phyloP scores from a whole-genome alignment of 192 early-diverging fungal species.

The Pilobolus umbonatus region DNA sequence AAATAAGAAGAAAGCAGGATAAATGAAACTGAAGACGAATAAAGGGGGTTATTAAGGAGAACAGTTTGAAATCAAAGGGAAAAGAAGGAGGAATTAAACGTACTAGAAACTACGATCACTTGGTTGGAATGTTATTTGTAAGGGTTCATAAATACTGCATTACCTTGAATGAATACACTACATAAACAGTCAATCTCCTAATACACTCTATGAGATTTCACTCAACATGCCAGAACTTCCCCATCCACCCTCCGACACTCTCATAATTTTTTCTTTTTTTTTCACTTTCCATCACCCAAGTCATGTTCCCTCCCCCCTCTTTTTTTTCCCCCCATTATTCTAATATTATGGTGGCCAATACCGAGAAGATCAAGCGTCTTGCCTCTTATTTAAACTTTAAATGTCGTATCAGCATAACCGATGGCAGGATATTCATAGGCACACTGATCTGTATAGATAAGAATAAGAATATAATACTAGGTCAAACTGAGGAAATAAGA shows the following conservation, averaged over 20 bases:
- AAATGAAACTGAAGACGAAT: background rate
- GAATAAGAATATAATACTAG: constrained; percentile 67
- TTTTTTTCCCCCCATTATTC: too few species aligned
- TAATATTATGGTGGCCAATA: constrained; percentile 22
- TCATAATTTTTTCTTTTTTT: background rate
- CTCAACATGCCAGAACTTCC: background rate
- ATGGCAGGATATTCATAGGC: constrained; percentile 65
- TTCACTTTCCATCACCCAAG: background rate
- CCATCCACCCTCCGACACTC: background rate
- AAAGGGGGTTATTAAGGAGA: background rate
- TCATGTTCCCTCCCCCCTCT: background rate
- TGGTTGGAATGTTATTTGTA: too few species aligned
- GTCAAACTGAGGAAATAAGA: constrained; percentile 60
- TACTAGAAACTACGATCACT: too few species aligned
- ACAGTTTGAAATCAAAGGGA: background rate
- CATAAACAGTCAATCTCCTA: too few species aligned
- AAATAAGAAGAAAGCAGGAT: constrained; percentile 9
- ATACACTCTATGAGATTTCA: too few species aligned
- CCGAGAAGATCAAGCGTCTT: constrained; percentile 40
- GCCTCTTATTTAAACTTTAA: constrained; percentile 48
- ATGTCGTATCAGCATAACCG: constrained; percentile 53
- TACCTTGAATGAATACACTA: too few species aligned
- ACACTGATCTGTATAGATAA: constrained; percentile 73
- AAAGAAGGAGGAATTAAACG: background rate
- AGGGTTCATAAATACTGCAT: too few species aligned